Conservation (phyloP, 1,284 basidiomycete genomes). For the Cutaneotrichosporon cavernicola region DNA sequence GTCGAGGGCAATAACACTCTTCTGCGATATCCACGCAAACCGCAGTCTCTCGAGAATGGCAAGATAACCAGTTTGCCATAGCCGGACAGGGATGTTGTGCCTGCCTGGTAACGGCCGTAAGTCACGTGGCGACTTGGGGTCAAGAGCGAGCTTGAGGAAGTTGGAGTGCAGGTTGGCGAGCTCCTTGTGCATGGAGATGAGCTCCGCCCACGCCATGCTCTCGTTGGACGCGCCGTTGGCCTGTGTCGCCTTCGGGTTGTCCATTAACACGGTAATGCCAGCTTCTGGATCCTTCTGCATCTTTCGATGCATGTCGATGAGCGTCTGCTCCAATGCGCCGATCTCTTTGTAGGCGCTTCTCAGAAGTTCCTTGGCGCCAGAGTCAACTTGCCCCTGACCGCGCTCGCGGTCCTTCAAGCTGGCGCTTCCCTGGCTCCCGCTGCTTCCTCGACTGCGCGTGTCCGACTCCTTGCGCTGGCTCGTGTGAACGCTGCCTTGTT, state of each 20-base stretch:
- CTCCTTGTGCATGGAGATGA: slow-evolving; percentile 51
- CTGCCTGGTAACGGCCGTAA: slow-evolving; percentile 84
- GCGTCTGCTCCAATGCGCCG: slow-evolving; percentile 47
- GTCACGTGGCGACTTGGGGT: slow-evolving; percentile 81
- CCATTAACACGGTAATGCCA: slow-evolving; percentile 37
- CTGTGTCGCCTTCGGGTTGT: slow-evolving; percentile 24
- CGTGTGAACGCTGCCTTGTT: slow-evolving; percentile 36
- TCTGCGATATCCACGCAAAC: slow-evolving; percentile 62
- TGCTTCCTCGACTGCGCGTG: slow-evolving; percentile 43
- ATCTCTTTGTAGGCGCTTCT: slow-evolving; percentile 52
- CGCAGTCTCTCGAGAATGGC: slow-evolving; percentile 85
- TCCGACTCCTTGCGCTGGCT: slow-evolving; percentile 39
- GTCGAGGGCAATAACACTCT: slow-evolving; percentile 57
- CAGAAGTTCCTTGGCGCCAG: slow-evolving; percentile 51
- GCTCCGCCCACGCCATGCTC: slow-evolving; percentile 48
- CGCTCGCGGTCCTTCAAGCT: slow-evolving; percentile 53
- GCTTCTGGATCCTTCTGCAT: slow-evolving; percentile 50
- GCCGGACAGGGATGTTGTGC: slow-evolving; percentile 89
- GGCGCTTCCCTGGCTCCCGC: slow-evolving; percentile 54
- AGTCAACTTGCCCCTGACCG: slow-evolving; percentile 49
- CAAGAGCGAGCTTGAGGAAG: slow-evolving; percentile 78
- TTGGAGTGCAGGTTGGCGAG: slow-evolving; percentile 85
- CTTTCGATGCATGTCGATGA: slow-evolving; percentile 52
- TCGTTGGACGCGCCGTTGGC: slow-evolving; percentile 28
- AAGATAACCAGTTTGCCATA: slow-evolving; percentile 91